Percentiles rank a stretch among this genome's conserved stretches.
Conservation (phyloP, 495 filamentous ascomycete species). For the Durotheca rogersii region DNA sequence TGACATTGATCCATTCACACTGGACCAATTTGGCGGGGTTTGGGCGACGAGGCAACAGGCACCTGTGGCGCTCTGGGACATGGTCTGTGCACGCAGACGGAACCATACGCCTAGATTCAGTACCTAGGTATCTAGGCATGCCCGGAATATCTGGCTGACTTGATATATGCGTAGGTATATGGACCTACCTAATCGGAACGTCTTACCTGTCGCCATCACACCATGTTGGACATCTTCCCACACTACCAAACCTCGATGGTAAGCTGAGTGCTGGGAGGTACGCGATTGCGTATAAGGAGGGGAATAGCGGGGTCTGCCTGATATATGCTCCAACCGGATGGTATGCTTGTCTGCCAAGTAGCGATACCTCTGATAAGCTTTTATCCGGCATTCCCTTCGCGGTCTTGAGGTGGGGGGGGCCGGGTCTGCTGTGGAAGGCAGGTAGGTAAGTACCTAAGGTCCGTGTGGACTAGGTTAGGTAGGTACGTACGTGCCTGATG, state of each 20-base stretch:
- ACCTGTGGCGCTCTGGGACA: neutral
- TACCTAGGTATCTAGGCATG: too few relatives aligned
- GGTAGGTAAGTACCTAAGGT: too few relatives aligned
- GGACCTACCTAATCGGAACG: too few relatives aligned
- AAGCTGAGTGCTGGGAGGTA: too few relatives aligned
- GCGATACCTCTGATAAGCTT: slow-evolving; percentile 11
- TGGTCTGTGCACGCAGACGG: slow-evolving; percentile 12
- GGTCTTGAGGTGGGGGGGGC: neutral
- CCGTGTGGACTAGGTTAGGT: neutral
- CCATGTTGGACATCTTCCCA: too few relatives aligned
- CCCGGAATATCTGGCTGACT: too few relatives aligned
- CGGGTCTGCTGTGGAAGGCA: too few relatives aligned
- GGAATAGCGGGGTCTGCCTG: slow-evolving; percentile 10
- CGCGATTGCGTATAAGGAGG: too few relatives aligned
- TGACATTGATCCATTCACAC: slow-evolving; percentile 18
- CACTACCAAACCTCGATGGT: too few relatives aligned
- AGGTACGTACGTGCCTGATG: too few relatives aligned
- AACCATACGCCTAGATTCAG: neutral
- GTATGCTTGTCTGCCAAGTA: neutral
- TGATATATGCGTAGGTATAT: too few relatives aligned
- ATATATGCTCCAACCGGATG: slow-evolving; percentile 17
- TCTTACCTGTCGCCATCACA: too few relatives aligned
- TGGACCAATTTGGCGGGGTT: neutral
- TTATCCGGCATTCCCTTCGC: neutral
- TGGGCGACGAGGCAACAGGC: slow-evolving; percentile 29